Base-by-base conservation (phyloP, 768 basidiomycete genomes). In the Boletus reticulatus region DNA sequence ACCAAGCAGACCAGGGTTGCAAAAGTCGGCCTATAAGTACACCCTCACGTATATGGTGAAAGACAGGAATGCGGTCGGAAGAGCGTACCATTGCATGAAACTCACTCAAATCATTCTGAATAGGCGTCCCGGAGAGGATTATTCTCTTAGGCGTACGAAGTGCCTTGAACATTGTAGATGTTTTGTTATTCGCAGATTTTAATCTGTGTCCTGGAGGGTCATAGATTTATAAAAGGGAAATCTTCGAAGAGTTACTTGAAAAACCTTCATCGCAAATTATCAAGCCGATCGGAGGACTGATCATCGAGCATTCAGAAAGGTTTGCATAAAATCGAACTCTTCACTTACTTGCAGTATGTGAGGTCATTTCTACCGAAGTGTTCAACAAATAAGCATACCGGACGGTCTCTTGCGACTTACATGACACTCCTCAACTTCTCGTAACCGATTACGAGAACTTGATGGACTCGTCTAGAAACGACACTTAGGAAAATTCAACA, bases 211-310 rank as follows among this genome's bases (percentile, higher is more conserved):
- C 93, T 91, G 48, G 44, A 27, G 37, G 4, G 36, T 37, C 46
- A 44, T n/a, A 19, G 38, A 6, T 58, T 50, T 27, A 37, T 20
- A 34, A n/a, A 19, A 44, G 36, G 22, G 19, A 24, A 38, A 38
- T 1, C 0, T 22, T 6, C 6, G 6, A 38, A 10, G 6, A 39
- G 4, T 14, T 34, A 39, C 13, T 14, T 13, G 8, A 48, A 68
- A 16, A 27, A 82, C 94, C 95, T 82, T 99, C 97, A 66, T 99
- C 97, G 62, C 96, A 98, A 20, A 99, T 78, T 57, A 99, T 88
- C 5, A 99, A 74, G 9, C 92, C 97, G 58, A 99, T 91, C 1
- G 92, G 89, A 19, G 96, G 96, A 48, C 91, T 92, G 58, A 22
- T 43, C 19, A 37, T 34, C 54, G 22, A 44, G 6, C 59, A 27